phyloP scores from a whole-genome alignment of 352 stramenopile genomes.

The Phytopythium litorale region DNA sequence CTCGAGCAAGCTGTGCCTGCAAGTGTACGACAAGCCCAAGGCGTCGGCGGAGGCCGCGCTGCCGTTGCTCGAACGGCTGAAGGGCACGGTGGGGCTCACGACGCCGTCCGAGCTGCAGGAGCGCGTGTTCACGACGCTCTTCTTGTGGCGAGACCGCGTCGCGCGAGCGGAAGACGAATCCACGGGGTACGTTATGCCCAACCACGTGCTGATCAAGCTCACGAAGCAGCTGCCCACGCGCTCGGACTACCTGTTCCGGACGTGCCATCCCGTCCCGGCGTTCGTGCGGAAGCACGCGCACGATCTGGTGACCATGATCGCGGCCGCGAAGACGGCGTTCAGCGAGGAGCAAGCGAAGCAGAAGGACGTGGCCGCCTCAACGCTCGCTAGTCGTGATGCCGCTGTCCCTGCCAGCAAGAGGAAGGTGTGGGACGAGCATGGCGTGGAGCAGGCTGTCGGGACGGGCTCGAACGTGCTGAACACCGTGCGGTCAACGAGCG shows the following conservation, averaged over 20 bases:
- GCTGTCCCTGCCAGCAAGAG: conserved; percentile 2
- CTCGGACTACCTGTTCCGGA: conserved; percentile 71
- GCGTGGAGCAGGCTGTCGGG: conserved; percentile 20
- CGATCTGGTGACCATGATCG: conserved; percentile 67
- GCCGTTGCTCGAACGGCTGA: conserved; percentile 61
- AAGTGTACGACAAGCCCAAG: conserved; percentile 80
- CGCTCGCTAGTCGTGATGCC: conserved; percentile 1
- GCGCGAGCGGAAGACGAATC: conserved; percentile 74
- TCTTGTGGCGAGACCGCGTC: conserved; percentile 73
- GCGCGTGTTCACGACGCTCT: conserved; percentile 65
- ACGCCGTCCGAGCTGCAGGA: conserved; percentile 61
- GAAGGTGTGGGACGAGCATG: conserved; percentile 38
- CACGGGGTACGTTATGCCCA: conserved; percentile 72
- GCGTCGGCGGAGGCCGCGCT: conserved; percentile 44
- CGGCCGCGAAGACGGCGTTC: conserved; percentile 43
- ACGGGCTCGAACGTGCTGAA: conserved; percentile 4
- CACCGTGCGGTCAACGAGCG: conserved; percentile 12
- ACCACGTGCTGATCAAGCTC: conserved; percentile 85
- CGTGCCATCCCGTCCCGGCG: conserved; percentile 68
- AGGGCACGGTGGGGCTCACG: conserved; percentile 56
- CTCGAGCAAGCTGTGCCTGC: conserved; percentile 74
- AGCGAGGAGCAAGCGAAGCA: conserved; percentile 26
- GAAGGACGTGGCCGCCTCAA: neutral
- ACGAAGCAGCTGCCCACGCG: conserved; percentile 61
- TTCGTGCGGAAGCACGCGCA: conserved; percentile 76